A percentile compares a stretch with the other conserved stretches of the same genome.
These are phyloP conservation scores for Camelina laxa DNA, from an alignment of 345 rosid species.

Conservation along the genomic window DNA sequence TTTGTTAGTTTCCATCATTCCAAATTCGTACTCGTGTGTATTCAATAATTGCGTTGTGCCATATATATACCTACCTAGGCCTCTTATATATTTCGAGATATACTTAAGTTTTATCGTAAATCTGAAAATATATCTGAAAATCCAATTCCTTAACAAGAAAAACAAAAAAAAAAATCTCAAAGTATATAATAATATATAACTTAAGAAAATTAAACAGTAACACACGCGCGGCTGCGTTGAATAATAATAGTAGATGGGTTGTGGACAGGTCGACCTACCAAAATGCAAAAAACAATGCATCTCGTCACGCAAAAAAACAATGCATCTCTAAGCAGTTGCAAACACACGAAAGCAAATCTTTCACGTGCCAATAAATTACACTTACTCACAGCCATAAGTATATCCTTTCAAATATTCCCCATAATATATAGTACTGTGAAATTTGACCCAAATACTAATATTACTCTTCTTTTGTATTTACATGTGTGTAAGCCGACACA, in stretches of 20 bases:
- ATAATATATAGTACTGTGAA: not conserved
- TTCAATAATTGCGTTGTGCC: too few species aligned
- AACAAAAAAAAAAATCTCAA: too few species aligned
- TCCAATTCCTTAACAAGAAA: too few species aligned
- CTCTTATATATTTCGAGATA: too few species aligned
- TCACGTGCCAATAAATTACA: constrained; percentile 40
- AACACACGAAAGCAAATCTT: constrained; percentile 15
- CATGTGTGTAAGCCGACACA: constrained; percentile 15
- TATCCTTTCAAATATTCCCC: constrained; percentile 38
- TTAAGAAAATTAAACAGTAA: constrained; percentile 24
- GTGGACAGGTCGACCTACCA: constrained; percentile 40
- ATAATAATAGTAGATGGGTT: not conserved
- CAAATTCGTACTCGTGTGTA: too few species aligned
- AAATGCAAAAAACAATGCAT: not conserved
- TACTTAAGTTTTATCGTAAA: too few species aligned
- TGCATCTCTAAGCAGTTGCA: constrained; percentile 30
- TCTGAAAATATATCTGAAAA: too few species aligned
- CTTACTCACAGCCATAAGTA: constrained; percentile 31
- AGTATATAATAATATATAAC: too few species aligned
- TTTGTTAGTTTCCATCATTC: too few species aligned
- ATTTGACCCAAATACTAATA: constrained; percentile 5
- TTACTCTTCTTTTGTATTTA: not conserved
- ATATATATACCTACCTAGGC: too few species aligned
- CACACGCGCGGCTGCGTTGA: constrained; percentile 17
- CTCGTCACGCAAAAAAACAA: not conserved